Evolutionary conservation across 1,139 yeast species (phyloP), one percentile per base, ranked within the genome.

Genomic region (Scheffersomyces lignicola): DNA sequence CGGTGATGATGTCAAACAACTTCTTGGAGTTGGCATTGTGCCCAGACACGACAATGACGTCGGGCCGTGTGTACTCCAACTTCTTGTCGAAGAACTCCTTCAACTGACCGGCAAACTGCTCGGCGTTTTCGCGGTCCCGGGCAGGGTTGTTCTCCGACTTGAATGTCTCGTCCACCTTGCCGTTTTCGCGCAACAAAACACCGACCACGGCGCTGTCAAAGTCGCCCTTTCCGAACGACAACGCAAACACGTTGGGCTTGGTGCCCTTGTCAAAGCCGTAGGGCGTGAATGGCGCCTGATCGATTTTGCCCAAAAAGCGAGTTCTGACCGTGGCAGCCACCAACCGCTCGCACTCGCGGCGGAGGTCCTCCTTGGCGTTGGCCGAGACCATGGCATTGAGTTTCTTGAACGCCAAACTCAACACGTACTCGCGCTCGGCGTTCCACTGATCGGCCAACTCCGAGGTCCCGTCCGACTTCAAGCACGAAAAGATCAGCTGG

Each of bases 261-360:
- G 95, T 83, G 28, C 97, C 96, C 41, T 76, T 73, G 34, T 79
- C 86, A 46, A 73, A 83, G 3, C 86, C 84, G 35, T 75, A 73
- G 7, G 97, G 96, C 46, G 85, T 80, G 60, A 70, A 90, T 16
- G 98, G 97, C 2, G 97, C 96, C 65, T 90, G 97, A 56, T 92
- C 94, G 31, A 92, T 71, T 51, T 80, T 83, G 17, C 75, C 70
- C 53, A 80, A 65, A 52, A 92, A 84, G 24, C 75, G 67, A 34
- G 75, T 72, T 47, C 97, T 80, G 26, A 90, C 79, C 41, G 83
- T 82, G 41, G 69, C 74, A 36, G 82, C 83, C 31, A 92, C 68
- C 31, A 80, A 61, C 39, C 88, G 73, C 55, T 84, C 84, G 63
- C 96, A 85, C 42, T 78, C 84, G 42, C 85, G 76, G 39, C 90